Evolutionary conservation across 192 early-diverging fungal species (phyloP), one percentile per base, ranked within the genome.

Genomic region (Entomortierella parvispora): DNA sequence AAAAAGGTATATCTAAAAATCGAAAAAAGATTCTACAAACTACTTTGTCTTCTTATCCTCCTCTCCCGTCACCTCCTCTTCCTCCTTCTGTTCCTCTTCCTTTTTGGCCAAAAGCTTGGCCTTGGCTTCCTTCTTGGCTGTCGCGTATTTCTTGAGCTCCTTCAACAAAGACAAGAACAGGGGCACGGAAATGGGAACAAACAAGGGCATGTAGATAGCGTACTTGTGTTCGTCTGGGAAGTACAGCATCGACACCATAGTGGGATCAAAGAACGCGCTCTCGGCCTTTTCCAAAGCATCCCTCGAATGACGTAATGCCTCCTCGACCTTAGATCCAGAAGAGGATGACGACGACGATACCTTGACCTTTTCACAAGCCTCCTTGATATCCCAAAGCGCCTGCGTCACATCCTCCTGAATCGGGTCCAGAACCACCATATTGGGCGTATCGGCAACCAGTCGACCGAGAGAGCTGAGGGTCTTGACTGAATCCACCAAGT

Each of bases 221-320:
- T 93, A 94, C 80, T 95, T 97, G 83, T 99, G 98, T 79, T 99
- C 96, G 62, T 95, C 92, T 6, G 98, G 98, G 82, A 99, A 99
- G 70, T 99, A 99, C 6, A 98, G 83, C 89, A 98, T 88, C 5
- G 95, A 91, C 0, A 99, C 95, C 98, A 99, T 98, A 12, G 94
- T 94, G 1, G 96, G 96, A 70, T 99, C 95, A 87, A 97, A 98
- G 71, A 99, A 99, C 6, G 98, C 97, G 4, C 82, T 83, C 81
- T 98, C 95, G 3, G 96, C 86, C 15, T 84, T 58, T 29, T 77
- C 77, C 8, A 95, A 78, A 0, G 93, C 96, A 7, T 69, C 57
- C 8, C 88, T 82, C 2, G 95, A 89, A 26, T 86, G 71, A 12
- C 71, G 28, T 20, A 90, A 84, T 0, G 94, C 92, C 14, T 63